phyloP scores from a whole-genome alignment of 768 basidiomycete species.

The Amanita brunnescens region DNA sequence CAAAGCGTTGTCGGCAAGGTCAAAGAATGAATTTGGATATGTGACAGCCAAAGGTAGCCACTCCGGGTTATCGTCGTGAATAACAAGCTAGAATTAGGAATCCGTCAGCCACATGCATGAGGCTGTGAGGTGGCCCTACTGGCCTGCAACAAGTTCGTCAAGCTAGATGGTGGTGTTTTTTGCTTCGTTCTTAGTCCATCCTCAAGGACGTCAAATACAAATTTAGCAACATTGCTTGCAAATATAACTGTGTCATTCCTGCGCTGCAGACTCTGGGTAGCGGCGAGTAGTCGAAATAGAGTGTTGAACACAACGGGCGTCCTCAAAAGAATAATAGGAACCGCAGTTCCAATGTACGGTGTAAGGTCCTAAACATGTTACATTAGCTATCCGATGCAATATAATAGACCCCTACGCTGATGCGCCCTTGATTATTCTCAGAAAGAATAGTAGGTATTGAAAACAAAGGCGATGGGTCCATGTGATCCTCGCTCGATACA shows the following conservation, averaged over 20 bases:
- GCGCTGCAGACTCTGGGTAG: slow-evolving; percentile 36
- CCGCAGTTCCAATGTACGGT: slow-evolving; percentile 46
- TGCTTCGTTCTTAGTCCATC: slow-evolving; percentile 48
- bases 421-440: slow-evolving; percentile 50
- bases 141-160: slow-evolving; percentile 50
- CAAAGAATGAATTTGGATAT: slow-evolving; percentile 26
- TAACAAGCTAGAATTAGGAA: neutral
- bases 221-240: slow-evolving; percentile 27
- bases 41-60: slow-evolving; percentile 20
- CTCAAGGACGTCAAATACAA: slow-evolving; percentile 41
- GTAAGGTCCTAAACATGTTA: slow-evolving; percentile 43
- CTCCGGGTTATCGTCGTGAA: slow-evolving; percentile 9
- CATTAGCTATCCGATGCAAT: slow-evolving; percentile 1
- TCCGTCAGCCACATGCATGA: neutral
- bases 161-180: slow-evolving; percentile 37
- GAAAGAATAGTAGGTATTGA: slow-evolving; percentile 42
- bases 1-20: slow-evolving; percentile 41
- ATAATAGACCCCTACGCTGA: slow-evolving; percentile 32
- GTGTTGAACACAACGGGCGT: slow-evolving; percentile 34
- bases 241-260: slow-evolving; percentile 22
- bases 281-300: slow-evolving; percentile 39
- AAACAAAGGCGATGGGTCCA: slow-evolving; percentile 53
- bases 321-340: slow-evolving; percentile 45
- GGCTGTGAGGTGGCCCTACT: slow-evolving; percentile 1
- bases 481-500: slow-evolving; percentile 37